These are phyloP conservation scores for Scheffersomyces segobiensis DNA, from an alignment of 1,139 yeast genomes.

Conservation along the genomic window DNA sequence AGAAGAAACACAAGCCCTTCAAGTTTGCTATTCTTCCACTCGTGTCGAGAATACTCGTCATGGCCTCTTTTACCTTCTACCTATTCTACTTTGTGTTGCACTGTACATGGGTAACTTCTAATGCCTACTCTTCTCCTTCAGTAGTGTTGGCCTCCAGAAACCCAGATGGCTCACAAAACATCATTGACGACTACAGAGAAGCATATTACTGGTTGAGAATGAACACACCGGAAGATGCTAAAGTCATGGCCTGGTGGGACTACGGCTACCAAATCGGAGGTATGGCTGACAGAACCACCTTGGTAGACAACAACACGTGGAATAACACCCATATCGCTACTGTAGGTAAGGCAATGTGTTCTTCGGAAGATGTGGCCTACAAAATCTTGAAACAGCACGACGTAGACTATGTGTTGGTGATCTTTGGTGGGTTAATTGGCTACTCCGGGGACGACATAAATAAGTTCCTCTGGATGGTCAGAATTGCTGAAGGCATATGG, in stretches of 20 bases:
- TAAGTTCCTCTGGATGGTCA: conserved; percentile 98
- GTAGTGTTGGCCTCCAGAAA: conserved; percentile 85
- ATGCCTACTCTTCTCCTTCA: conserved; percentile 96
- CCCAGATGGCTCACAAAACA: conserved; percentile 81
- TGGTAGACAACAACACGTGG: conserved; percentile 99
- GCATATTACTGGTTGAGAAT: conserved; percentile 98
- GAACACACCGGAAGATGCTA: conserved; percentile 96
- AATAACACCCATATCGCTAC: conserved; percentile 99
- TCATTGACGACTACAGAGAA: conserved; percentile 97
- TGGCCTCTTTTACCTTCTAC: conserved; percentile 73
- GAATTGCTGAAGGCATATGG: conserved; percentile 99
- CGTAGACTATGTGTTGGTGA: conserved; percentile 89
- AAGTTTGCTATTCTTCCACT: conserved; percentile 36
- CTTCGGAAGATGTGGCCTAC: conserved; percentile 84
- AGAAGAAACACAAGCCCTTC: conserved; percentile 7
- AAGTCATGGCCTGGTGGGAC: conserved; percentile 99
- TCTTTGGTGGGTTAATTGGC: conserved; percentile 93
- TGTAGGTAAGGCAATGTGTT: conserved; percentile 98
- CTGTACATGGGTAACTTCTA: conserved; percentile 96
- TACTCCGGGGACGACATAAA: conserved; percentile 96
- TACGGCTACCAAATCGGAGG: conserved; percentile 99
- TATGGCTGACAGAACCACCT: conserved; percentile 98
- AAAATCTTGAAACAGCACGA: conserved; percentile 87
- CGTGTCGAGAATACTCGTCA: conserved; percentile 61
- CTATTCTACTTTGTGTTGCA: conserved; percentile 84